Evolutionary conservation across 805 yeast genomes (phyloP).

Genomic region (Wickerhamiella siamensis): DNA sequence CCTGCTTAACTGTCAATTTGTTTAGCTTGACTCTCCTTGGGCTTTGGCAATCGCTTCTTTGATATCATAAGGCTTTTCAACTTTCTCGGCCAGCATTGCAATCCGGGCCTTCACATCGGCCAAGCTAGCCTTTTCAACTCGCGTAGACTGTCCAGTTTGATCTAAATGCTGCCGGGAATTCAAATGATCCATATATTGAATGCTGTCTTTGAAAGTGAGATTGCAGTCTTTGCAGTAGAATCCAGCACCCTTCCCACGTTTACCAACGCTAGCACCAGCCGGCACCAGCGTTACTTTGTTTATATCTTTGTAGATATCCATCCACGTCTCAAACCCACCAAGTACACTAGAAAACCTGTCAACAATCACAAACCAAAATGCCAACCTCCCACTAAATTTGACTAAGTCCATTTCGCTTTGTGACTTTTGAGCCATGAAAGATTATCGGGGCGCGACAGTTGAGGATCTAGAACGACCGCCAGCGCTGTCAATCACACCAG

Average conservation of each 20-base stretch:
- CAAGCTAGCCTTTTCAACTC: conserved; percentile 31
- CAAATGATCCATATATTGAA: conserved; percentile 71
- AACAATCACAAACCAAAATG: too few relatives aligned
- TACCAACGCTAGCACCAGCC: conserved; percentile 25
- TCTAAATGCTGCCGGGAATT: conserved; percentile 50
- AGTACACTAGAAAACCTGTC: too few relatives aligned
- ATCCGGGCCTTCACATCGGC: conserved; percentile 35
- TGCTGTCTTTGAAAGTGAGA: conserved; percentile 65
- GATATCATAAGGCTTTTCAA: conserved; percentile 9
- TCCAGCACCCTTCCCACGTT: conserved; percentile 54
- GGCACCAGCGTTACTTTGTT: conserved; percentile 25
- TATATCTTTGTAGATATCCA: conserved; percentile 20
- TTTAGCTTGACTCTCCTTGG: background rate
- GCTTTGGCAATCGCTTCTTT: background rate
- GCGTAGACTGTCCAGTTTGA: conserved; percentile 26
- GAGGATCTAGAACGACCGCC: conserved; percentile 48
- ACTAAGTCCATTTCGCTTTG: background rate
- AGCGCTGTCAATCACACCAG: conserved; percentile 38
- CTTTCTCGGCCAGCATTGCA: conserved; percentile 25
- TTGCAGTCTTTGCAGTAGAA: conserved; percentile 74
- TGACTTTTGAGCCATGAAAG: conserved; percentile 1
- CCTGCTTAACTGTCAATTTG: too few relatives aligned
- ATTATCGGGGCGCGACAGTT: conserved; percentile 32
- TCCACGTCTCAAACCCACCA: too few relatives aligned
- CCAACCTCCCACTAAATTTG: too few relatives aligned